A percentile compares a stretch with the other conserved stretches of the same genome.
Evolutionary conservation across 805 yeast species (phyloP).

Genomic region (Wickerhamomyces chaumierensis): DNA sequence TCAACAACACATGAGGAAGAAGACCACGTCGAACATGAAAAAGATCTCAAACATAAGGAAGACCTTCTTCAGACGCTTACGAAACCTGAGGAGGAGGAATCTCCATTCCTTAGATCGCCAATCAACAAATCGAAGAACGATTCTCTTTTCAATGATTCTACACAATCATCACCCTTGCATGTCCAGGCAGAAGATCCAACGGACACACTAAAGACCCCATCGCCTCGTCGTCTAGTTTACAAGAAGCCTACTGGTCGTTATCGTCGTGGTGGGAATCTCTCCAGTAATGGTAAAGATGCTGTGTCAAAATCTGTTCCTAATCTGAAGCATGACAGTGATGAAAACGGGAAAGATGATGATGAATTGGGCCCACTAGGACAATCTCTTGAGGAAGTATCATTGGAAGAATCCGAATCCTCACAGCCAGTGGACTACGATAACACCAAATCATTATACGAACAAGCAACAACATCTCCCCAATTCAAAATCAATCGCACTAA

Average conservation of each 20-base stretch:
- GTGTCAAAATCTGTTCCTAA: not conserved
- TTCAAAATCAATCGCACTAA: conserved; percentile 29
- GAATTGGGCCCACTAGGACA: conserved; percentile 22
- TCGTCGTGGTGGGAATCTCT: conserved; percentile 23
- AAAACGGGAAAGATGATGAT: conserved; percentile 16
- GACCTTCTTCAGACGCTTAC: conserved; percentile 33
- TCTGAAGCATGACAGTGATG: conserved; percentile 1
- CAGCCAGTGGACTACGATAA: conserved; percentile 17
- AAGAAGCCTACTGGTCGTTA: conserved; percentile 31
- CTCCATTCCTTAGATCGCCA: conserved; percentile 1
- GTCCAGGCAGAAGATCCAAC: not conserved
- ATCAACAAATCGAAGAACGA: not conserved
- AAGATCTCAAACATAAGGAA: not conserved
- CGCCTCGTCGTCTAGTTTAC: conserved; percentile 27
- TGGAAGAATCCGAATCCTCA: conserved; percentile 18
- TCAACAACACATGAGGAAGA: not conserved
- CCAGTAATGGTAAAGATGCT: not conserved
- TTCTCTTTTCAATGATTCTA: too few relatives aligned
- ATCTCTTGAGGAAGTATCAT: conserved; percentile 12
- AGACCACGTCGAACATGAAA: conserved; percentile 1
- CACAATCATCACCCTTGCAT: too few relatives aligned
- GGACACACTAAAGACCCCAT: conserved; percentile 2
- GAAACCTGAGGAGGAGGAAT: conserved; percentile 20
- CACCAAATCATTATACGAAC: conserved; percentile 28
- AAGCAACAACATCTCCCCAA: conserved; percentile 39